A percentile compares a stretch with the other conserved stretches of the same genome.
Conservation (phyloP, 225 moss, liverwort and hornwort genomes). For the Climacium dendroides region DNA sequence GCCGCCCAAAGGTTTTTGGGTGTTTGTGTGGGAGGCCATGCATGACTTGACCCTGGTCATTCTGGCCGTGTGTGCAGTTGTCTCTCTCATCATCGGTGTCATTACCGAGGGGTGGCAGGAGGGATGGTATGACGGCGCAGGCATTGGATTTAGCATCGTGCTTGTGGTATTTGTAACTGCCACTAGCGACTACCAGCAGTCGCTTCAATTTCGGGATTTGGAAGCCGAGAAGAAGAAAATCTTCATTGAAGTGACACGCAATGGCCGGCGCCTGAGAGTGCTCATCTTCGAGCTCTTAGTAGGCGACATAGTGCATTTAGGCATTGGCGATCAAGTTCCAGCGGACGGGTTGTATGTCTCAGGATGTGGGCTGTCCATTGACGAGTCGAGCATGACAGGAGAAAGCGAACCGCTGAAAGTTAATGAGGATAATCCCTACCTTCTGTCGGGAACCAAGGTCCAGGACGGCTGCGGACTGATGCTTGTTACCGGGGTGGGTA, state of each 20-base stretch:
- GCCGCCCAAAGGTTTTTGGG: conserved; percentile 39
- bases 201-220: conserved; percentile 73
- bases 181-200: conserved; percentile 82
- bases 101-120: conserved; percentile 49
- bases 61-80: conserved; percentile 57
- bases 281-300: conserved; percentile 70
- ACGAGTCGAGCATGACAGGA: conserved; percentile 96
- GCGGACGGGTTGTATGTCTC: conserved; percentile 74
- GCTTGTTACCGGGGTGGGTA: conserved; percentile 74
- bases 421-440: conserved; percentile 38
- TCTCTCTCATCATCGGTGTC: conserved; percentile 64
- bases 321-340: conserved; percentile 69
- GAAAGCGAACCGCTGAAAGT: conserved; percentile 53
- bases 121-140: conserved; percentile 94
- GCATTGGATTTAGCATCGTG: conserved; percentile 70
- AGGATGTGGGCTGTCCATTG: conserved; percentile 55
- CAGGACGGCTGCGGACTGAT: conserved; percentile 65
- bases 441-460: conserved; percentile 76
- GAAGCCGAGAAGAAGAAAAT: conserved; percentile 85
- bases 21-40: conserved; percentile 69
- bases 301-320: conserved; percentile 77
- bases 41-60: conserved; percentile 68
- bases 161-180: conserved; percentile 90
- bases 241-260: conserved; percentile 61
- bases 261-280: conserved; percentile 28